phyloP scores from a whole-genome alignment of 371 early-diverging fungal genomes.

The Saksenaea vasiformis region DNA sequence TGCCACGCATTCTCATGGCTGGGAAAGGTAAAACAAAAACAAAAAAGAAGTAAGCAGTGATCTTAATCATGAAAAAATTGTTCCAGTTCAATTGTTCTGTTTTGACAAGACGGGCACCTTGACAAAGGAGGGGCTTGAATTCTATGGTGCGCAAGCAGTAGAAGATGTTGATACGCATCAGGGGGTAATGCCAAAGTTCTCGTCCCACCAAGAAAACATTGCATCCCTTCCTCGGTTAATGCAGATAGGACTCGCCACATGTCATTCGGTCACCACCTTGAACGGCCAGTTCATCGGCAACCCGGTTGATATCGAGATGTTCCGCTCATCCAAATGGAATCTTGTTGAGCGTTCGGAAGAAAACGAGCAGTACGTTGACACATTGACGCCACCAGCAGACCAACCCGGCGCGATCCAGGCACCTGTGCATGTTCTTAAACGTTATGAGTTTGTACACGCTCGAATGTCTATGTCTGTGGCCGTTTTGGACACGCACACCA shows the following conservation, averaged over 20 bases:
- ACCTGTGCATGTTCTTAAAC: conserved; percentile 52
- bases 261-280: conserved; percentile 77
- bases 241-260: conserved; percentile 62
- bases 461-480: conserved; percentile 80
- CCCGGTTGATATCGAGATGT: conserved; percentile 88
- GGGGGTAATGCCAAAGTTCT: conserved; percentile 16
- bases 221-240: conserved; percentile 26
- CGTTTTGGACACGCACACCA: conserved; percentile 47
- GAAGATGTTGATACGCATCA: conserved; percentile 1
- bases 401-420: conserved; percentile 3
- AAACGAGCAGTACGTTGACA: conserved; percentile 30
- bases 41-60: not conserved
- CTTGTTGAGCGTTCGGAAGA: conserved; percentile 16
- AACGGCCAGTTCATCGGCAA: conserved; percentile 77
- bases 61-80: not conserved
- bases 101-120: conserved; percentile 90
- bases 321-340: conserved; percentile 58
- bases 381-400: conserved; percentile 24
- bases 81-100: conserved; percentile 75
- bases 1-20: conserved; percentile 79
- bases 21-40: conserved; percentile 55
- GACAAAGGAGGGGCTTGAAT: conserved; percentile 77
- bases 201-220: conserved; percentile 24
- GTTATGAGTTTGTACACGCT: conserved; percentile 80
- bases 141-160: conserved; percentile 40